Evolutionary conservation across 2,329 filamentous ascomycete species (phyloP).

Genomic region (Neurospora sp.): DNA sequence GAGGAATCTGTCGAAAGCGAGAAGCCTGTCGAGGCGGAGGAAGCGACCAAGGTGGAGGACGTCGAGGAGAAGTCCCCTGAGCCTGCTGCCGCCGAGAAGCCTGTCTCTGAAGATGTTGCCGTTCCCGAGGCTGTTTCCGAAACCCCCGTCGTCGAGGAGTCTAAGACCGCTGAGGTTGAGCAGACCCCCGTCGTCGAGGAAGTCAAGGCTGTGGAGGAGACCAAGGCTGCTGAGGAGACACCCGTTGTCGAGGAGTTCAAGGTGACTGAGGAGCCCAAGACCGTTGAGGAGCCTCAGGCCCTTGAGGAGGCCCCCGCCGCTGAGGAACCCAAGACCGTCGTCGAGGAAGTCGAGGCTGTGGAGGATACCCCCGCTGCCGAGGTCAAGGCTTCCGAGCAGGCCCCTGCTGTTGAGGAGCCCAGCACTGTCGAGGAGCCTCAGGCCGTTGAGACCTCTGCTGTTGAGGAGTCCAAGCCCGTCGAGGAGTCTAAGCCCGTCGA

Average conservation of each 20-base stretch:
- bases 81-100: background rate
- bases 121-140: background rate
- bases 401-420: background rate
- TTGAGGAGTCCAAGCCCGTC: background rate
- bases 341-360: background rate
- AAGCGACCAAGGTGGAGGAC: background rate
- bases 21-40: background rate
- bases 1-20: background rate
- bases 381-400: background rate
- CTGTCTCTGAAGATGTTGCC: background rate
- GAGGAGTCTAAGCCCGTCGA: background rate
- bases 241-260: background rate
- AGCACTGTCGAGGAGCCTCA: background rate
- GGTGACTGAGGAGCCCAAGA: background rate
- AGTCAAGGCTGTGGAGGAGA: background rate
- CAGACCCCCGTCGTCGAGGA: background rate
- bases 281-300: background rate
- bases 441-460: background rate
- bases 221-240: background rate
- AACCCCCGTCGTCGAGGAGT: background rate
- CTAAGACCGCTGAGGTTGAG: background rate
- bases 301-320: constrained; percentile 2
- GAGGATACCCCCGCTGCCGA: background rate
- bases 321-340: background rate
- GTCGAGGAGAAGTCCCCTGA: background rate